phyloP scores from a whole-genome alignment of 441 rosid species.

The Populus hybrid region DNA sequence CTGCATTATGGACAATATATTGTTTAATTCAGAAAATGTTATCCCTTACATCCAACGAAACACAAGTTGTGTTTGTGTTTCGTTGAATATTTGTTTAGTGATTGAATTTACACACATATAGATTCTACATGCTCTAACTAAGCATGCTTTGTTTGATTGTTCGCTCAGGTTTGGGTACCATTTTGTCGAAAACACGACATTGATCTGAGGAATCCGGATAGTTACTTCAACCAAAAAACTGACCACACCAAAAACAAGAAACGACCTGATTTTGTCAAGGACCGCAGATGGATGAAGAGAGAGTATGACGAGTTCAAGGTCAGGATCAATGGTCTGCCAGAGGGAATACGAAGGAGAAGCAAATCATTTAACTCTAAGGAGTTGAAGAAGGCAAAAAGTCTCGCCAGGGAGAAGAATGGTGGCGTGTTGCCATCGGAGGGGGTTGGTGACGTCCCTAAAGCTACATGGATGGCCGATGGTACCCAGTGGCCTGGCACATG shows the following conservation, averaged over 20 bases:
- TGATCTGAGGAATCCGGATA: slow-evolving; percentile 86
- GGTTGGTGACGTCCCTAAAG: slow-evolving; percentile 37
- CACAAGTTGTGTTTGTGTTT: neutral
- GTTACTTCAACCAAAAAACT: slow-evolving; percentile 52
- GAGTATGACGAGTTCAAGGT: slow-evolving; percentile 94
- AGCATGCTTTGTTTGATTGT: neutral
- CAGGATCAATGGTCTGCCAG: slow-evolving; percentile 80
- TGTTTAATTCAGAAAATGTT: neutral
- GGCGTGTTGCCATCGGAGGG: slow-evolving; percentile 52
- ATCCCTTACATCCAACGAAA: neutral
- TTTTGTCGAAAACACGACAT: slow-evolving; percentile 84
- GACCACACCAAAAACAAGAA: slow-evolving; percentile 78
- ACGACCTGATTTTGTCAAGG: slow-evolving; percentile 72
- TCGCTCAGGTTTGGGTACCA: slow-evolving; percentile 77
- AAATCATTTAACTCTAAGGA: slow-evolving; percentile 52
- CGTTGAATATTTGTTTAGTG: neutral
- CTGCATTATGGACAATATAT: neutral
- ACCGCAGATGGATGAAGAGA: slow-evolving; percentile 86
- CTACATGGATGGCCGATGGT: slow-evolving; percentile 98
- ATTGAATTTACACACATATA: neutral
- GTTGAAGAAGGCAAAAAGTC: slow-evolving; percentile 47
- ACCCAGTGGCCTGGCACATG: slow-evolving; percentile 97
- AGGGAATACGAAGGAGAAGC: slow-evolving; percentile 53
- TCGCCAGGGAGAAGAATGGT: slow-evolving; percentile 55
- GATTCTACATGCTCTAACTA: neutral